Percentiles rank a stretch among this genome's conserved stretches.
Conservation (phyloP, 108 stramenopile genomes). For the Aurantiochytrium sp. region DNA sequence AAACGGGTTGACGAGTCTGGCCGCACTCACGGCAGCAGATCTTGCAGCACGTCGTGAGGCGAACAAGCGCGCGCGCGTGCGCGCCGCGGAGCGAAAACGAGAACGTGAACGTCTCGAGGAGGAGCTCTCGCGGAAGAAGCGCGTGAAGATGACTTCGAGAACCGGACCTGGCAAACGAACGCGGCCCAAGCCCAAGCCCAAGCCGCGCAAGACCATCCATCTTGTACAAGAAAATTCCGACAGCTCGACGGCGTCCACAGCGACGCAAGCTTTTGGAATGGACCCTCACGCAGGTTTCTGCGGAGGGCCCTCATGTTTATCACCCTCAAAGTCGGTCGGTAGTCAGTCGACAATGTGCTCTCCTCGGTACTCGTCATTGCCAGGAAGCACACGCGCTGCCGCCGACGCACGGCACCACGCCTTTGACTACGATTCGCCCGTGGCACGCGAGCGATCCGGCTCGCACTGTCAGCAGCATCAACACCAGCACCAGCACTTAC, state of each 20-base stretch:
- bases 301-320: neutral
- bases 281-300: neutral
- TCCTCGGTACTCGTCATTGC: neutral
- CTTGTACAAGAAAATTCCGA: neutral
- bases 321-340: neutral
- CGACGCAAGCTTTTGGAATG: neutral
- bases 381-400: neutral
- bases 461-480: no score
- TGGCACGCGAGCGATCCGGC: no score
- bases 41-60: neutral
- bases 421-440: no score
- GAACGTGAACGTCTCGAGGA: neutral
- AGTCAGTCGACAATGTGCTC: neutral
- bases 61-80: neutral
- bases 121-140: neutral
- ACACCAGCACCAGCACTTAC: no score
- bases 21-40: neutral
- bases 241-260: neutral
- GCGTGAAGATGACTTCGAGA: neutral
- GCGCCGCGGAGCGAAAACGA: neutral
- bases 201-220: neutral
- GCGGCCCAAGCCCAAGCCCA: neutral
- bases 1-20: neutral
- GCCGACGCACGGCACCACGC: no score
- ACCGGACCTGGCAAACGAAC: neutral